A percentile compares a stretch with the other conserved stretches of the same genome.
These are phyloP conservation scores for Vaccinium vitisidaea DNA, from an alignment of 148 eudicot genomes.

Conservation along the genomic window DNA sequence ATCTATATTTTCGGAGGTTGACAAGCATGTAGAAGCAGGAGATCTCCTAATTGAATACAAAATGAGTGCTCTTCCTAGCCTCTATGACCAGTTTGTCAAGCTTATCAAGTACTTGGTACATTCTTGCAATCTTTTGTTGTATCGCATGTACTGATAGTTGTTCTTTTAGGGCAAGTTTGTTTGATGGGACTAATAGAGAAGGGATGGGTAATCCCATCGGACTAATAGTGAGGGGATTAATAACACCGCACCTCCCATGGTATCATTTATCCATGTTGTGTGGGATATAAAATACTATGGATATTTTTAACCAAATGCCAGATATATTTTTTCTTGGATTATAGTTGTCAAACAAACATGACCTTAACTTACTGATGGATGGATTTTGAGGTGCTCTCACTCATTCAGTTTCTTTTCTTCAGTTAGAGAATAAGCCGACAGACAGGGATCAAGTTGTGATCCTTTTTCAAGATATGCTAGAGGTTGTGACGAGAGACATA, in stretches of 20 bases:
- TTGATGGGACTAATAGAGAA: neutral
- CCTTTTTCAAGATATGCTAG: constrained; percentile 92
- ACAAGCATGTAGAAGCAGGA: constrained; percentile 52
- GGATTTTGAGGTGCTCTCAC: neutral
- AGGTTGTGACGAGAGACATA: constrained; percentile 92
- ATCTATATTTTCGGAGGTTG: constrained; percentile 65
- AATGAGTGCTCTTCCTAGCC: constrained; percentile 88
- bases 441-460: constrained; percentile 88
- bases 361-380: neutral
- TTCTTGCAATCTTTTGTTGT: neutral
- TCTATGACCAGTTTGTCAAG: constrained; percentile 79
- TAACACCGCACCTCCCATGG: neutral
- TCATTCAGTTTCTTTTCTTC: constrained; percentile 23
- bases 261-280: neutral
- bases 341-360: neutral
- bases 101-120: constrained; percentile 83
- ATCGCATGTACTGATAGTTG: neutral
- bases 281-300: neutral
- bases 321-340: neutral
- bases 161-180: neutral
- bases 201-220: neutral
- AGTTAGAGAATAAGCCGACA: constrained; percentile 72
- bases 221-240: neutral
- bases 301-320: neutral
- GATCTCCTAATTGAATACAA: constrained; percentile 53